These are phyloP conservation scores for Aspergillus fijiensis DNA, from an alignment of 2,329 filamentous ascomycete species.

Conservation along the genomic window DNA sequence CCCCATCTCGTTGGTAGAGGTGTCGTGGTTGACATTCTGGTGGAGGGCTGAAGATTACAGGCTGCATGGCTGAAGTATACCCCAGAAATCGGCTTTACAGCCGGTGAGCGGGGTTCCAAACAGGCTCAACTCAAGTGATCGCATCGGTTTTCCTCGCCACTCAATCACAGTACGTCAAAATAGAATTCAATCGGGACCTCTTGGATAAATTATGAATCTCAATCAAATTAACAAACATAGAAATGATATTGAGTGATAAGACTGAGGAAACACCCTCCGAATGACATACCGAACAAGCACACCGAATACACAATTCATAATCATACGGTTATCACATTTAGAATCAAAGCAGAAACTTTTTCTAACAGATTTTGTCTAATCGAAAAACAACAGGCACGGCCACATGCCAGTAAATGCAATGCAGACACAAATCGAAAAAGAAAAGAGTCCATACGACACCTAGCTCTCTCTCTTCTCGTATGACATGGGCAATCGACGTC, in stretches of 20 bases:
- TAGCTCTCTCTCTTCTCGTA: conserved; percentile 1
- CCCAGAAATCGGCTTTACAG: no score
- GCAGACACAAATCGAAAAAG: conserved; percentile 18
- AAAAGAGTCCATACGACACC: conserved; percentile 11
- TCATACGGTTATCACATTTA: neutral
- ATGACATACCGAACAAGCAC: no score
- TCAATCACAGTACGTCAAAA: no score
- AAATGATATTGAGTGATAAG: no score
- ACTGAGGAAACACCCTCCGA: no score
- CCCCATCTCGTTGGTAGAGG: neutral
- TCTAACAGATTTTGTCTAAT: conserved; percentile 28
- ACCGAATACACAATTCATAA: neutral
- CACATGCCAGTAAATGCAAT: conserved; percentile 20
- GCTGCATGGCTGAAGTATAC: neutral
- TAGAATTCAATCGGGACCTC: no score
- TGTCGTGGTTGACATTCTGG: neutral
- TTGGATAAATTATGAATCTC: no score
- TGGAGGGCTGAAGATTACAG: neutral
- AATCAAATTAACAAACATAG: no score
- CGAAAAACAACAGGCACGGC: conserved; percentile 5
- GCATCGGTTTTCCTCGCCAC: no score
- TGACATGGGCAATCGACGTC: conserved; percentile 19
- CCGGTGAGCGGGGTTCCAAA: no score
- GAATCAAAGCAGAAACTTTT: conserved; percentile 19
- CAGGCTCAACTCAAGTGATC: no score